Base-by-base conservation (phyloP, 139 green algal species). In the Ettlia oleoabundans region DNA sequence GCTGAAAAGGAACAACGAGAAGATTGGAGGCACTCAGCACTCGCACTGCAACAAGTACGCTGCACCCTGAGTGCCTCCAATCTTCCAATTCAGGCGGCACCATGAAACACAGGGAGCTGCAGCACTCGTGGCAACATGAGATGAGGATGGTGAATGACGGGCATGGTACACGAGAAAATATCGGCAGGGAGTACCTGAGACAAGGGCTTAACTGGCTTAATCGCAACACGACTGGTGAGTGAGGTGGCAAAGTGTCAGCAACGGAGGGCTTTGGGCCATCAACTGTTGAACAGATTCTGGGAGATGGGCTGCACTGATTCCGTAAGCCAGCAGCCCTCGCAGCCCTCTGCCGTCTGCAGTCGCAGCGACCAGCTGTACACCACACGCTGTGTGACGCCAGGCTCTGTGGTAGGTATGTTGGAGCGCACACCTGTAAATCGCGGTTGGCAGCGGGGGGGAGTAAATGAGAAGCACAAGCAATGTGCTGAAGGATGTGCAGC, bases 331-430 rank as follows among this genome's bases (percentile, higher is more conserved):
- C 75, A 81, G 38, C 30, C 30, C n/a, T 40, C 30, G 7, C 28
- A 10, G 4, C 7, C 55, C 22, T 37, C 53, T 35, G 73, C 73
- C 35, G 35, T 52, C 24, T 81, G 75, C 58, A 81, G 55, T 28
- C 75, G 38, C 38, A 81, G 15, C 22, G 55, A 32, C 75, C 75
- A 81, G 40, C n/a, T 63, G 58, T 72, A 81, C 28, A 81, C 75
- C 75, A 41, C 75, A 2, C 40, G 38, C 58, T 81, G 75, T 13
- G 40, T 61, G 18, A 71, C 40, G 4, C 40, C 75, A 1, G 55
- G 75, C 58, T 81, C 75, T 18, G 13, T 22, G 5, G 58, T 71
- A 13, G 75, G 75, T 19, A 70, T 55, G 58, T 70, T 71, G 38
- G 38, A 35, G 35, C 58, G 55, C 58, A 81, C 58, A 30, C 75